These are phyloP conservation scores for Claviceps paspali DNA, from an alignment of 2,329 filamentous ascomycete genomes.

Conservation along the genomic window DNA sequence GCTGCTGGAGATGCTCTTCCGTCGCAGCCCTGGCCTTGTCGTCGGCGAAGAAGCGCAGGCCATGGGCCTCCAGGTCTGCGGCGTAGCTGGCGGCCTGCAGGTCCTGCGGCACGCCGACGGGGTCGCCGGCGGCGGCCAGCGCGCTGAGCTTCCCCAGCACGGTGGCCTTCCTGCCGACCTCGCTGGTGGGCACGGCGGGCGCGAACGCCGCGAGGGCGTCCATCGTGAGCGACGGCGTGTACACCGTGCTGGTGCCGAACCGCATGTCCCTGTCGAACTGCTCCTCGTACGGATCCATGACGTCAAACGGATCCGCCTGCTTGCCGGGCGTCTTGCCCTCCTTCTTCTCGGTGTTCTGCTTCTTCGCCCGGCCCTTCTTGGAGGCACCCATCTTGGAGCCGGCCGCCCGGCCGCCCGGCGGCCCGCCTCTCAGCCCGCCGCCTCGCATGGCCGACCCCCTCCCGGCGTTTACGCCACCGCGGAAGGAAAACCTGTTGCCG, in stretches of 20 bases:
- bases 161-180: conserved; percentile 16
- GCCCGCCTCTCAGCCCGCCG: too few species aligned
- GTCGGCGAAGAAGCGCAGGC: conserved; percentile 19
- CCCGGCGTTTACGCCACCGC: conserved; percentile 2
- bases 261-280: conserved; percentile 21
- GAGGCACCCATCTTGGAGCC: conserved; percentile 1
- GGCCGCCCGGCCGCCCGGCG: conserved; percentile 6
- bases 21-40: conserved; percentile 14
- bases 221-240: conserved; percentile 19
- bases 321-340: conserved; percentile 8
- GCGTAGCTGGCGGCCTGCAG: conserved; percentile 18
- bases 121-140: conserved; percentile 21
- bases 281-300: conserved; percentile 18
- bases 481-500: conserved; percentile 9
- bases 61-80: conserved; percentile 14
- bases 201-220: conserved; percentile 16
- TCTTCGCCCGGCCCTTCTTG: conserved; percentile 11
- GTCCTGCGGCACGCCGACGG: conserved; percentile 15
- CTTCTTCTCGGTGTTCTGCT: conserved; percentile 12
- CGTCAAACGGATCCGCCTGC: conserved; percentile 11
- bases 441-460: conserved; percentile 5
- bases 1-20: conserved; percentile 16
- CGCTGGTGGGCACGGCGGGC: conserved; percentile 15
- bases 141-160: conserved; percentile 22
- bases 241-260: conserved; percentile 18